Percentiles rank a stretch among this genome's conserved stretches.
Conservation (phyloP, 2,329 filamentous ascomycete genomes). For the Epichloe elymi region DNA sequence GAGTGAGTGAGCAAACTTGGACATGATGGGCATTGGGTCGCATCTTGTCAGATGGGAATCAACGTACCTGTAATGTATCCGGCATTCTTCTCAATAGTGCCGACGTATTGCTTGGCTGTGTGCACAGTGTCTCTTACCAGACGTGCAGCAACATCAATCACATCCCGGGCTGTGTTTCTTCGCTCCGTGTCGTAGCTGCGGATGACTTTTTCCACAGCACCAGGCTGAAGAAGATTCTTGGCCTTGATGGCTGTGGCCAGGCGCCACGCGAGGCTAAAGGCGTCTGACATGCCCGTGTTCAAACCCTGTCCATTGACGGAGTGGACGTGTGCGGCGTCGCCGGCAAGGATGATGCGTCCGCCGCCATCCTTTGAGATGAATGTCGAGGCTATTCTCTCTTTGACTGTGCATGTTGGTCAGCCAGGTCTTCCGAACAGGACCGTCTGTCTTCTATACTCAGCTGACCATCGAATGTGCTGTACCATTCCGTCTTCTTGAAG, state of each 20-base stretch:
- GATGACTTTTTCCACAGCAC: slow-evolving; percentile 16
- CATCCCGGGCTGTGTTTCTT: slow-evolving; percentile 27
- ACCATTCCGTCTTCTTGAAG: slow-evolving; percentile 33
- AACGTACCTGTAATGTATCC: slow-evolving; percentile 32
- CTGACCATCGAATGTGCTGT: slow-evolving; percentile 34
- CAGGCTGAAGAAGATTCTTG: slow-evolving; percentile 9
- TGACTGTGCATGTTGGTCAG: slow-evolving; percentile 17
- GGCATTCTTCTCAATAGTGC: slow-evolving; percentile 32
- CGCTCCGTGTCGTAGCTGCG: slow-evolving; percentile 32
- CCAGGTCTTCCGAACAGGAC: neutral
- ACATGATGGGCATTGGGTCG: neutral
- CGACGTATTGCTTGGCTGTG: slow-evolving; percentile 31
- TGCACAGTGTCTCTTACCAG: slow-evolving; percentile 31
- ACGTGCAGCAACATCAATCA: slow-evolving; percentile 33
- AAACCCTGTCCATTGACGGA: slow-evolving; percentile 43
- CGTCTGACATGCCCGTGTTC: slow-evolving; percentile 45
- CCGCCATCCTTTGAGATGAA: slow-evolving; percentile 26
- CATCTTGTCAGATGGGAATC: neutral
- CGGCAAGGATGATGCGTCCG: slow-evolving; percentile 37
- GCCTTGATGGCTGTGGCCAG: slow-evolving; percentile 20
- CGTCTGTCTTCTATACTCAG: slow-evolving; percentile 7
- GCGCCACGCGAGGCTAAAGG: slow-evolving; percentile 42
- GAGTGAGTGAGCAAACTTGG: neutral
- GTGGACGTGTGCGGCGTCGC: slow-evolving; percentile 44
- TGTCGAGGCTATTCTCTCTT: slow-evolving; percentile 25